A percentile compares a stretch with the other conserved stretches of the same genome.
Conservation (phyloP, 306 rosid species). For the Glycine soja region DNA sequence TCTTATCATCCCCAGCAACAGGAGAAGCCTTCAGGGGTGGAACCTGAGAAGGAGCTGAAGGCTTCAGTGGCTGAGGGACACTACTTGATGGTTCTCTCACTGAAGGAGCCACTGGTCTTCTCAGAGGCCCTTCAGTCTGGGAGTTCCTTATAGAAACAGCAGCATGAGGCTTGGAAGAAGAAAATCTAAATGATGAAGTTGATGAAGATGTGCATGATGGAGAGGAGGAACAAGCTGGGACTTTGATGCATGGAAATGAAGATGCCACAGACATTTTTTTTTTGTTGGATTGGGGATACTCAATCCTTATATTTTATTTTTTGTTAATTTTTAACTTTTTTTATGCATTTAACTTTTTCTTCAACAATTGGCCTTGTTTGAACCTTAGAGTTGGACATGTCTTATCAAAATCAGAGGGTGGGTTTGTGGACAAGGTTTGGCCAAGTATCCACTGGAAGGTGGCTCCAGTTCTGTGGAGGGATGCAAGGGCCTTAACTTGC, state of each 20-base stretch:
- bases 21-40: conserved; percentile 32
- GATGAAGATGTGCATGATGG: conserved; percentile 54
- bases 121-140: conserved; percentile 85
- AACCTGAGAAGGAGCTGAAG: conserved; percentile 68
- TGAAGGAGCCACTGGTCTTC: conserved; percentile 92
- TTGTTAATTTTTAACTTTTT: neutral
- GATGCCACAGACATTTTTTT: conserved; percentile 78
- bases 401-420: conserved; percentile 55
- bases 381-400: conserved; percentile 42
- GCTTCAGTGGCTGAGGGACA: conserved; percentile 65
- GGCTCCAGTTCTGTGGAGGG: neutral
- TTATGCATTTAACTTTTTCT: neutral
- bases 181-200: conserved; percentile 51
- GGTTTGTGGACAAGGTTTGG: conserved; percentile 71
- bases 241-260: conserved; percentile 74
- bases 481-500: neutral
- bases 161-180: conserved; percentile 57
- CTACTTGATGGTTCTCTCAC: conserved; percentile 65
- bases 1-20: conserved; percentile 51
- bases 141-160: conserved; percentile 67
- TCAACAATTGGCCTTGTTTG: conserved; percentile 38
- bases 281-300: conserved; percentile 28
- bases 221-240: conserved; percentile 65
- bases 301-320: neutral
- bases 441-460: conserved; percentile 59